These are phyloP conservation scores for Phascolomyces articulosus DNA, from an alignment of 371 early-diverging fungal species.

Conservation along the genomic window DNA sequence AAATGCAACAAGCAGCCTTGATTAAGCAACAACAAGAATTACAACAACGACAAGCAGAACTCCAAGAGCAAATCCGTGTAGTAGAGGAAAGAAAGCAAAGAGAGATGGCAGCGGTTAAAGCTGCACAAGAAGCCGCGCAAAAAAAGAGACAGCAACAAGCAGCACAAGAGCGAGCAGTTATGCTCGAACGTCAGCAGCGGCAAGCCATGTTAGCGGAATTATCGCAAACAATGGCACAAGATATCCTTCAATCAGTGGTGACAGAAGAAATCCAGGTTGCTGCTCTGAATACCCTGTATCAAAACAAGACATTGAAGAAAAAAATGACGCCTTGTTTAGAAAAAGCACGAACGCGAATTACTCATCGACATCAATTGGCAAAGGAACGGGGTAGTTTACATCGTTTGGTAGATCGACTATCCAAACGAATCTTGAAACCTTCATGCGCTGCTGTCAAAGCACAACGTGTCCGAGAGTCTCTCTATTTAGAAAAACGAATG, in stretches of 20 bases:
- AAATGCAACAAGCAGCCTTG: not conserved
- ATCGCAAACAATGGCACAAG: not conserved
- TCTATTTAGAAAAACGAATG: not conserved
- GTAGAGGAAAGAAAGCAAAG: not conserved
- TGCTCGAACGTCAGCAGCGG: constrained; percentile 1
- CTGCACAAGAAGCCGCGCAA: constrained; percentile 10
- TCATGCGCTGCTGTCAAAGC: not conserved
- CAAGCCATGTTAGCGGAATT: constrained; percentile 10
- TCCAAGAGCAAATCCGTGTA: not conserved
- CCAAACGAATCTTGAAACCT: not conserved
- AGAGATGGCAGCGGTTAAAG: constrained; percentile 5
- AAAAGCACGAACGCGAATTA: constrained; percentile 17
- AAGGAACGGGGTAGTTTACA: constrained; percentile 7
- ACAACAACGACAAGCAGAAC: not conserved
- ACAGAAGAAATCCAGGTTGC: constrained; percentile 6
- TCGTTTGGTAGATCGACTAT: constrained; percentile 4
- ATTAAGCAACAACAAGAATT: constrained; percentile 1
- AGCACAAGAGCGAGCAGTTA: constrained; percentile 14
- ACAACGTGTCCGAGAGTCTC: not conserved
- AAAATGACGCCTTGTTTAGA: constrained; percentile 7
- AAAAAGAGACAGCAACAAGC: constrained; percentile 5
- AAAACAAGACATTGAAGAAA: constrained; percentile 6
- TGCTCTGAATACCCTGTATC: constrained; percentile 5
- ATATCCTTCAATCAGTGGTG: constrained; percentile 4
- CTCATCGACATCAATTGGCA: constrained; percentile 9